Conservation (phyloP, 495 filamentous ascomycete genomes). For the Xylaria curta region DNA sequence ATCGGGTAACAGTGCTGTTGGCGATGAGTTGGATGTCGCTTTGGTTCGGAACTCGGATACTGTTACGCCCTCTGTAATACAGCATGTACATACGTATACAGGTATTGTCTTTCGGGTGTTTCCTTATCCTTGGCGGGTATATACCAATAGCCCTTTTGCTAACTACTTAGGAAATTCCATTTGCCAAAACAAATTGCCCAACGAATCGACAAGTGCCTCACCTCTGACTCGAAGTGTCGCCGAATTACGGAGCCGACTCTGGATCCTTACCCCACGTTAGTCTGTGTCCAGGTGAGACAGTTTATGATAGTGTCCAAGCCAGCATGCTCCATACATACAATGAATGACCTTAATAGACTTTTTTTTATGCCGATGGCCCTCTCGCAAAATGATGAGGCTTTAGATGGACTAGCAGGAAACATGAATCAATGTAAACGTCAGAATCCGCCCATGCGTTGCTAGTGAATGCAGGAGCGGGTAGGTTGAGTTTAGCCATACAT, state of each 20-base stretch:
- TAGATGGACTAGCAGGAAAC: not conserved
- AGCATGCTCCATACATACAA: not conserved
- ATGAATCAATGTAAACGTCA: constrained; percentile 8
- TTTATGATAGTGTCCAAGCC: constrained; percentile 3
- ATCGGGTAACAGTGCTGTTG: not conserved
- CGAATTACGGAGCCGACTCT: constrained; percentile 15
- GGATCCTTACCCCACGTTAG: constrained; percentile 19
- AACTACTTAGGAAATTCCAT: constrained; percentile 3
- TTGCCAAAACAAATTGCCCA: constrained; percentile 19
- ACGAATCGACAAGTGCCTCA: constrained; percentile 15
- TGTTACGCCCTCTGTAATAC: not conserved
- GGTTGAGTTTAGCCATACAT: not conserved
- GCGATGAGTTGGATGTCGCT: not conserved
- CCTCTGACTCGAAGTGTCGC: constrained; percentile 23
- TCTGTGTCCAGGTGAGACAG: constrained; percentile 7
- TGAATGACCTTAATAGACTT: not conserved
- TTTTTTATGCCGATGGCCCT: not conserved
- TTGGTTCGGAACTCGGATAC: constrained; percentile 4
- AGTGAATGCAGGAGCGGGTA: constrained; percentile 6
- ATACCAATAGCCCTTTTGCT: not conserved
- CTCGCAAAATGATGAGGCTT: not conserved
- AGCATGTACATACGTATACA: not conserved
- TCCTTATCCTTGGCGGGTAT: not conserved
- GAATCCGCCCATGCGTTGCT: not conserved
- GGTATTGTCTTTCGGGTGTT: not conserved